Evolutionary conservation across 225 moss, liverwort and hornwort genomes (phyloP).

Genomic region (Polytrichum formosum): DNA sequence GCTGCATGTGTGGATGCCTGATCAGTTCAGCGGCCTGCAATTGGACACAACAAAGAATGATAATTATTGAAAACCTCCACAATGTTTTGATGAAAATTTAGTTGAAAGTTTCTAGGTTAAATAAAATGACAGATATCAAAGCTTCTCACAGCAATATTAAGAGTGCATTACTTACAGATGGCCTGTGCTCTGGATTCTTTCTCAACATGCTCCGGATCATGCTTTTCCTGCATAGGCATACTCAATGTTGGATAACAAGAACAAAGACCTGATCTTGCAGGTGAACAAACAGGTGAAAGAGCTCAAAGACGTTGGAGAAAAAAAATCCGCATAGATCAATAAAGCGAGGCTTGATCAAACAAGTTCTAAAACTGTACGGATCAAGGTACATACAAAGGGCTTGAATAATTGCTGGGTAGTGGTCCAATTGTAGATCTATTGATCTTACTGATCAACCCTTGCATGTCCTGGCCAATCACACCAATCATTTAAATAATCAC

Average conservation of each 20-base stretch:
- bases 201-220: conserved; percentile 96
- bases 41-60: not conserved
- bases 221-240: conserved; percentile 67
- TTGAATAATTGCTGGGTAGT: conserved; percentile 85
- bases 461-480: conserved; percentile 78
- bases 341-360: too few species aligned
- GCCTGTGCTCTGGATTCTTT: conserved; percentile 95
- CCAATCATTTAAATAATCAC: not conserved
- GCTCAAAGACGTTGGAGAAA: not conserved
- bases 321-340: too few species aligned
- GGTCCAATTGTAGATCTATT: conserved; percentile 98
- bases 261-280: too few species aligned
- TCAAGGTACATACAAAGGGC: conserved; percentile 61
- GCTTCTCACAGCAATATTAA: not conserved
- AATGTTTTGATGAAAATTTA: too few species aligned
- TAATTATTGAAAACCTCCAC: too few species aligned
- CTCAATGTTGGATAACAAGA: not conserved
- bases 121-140: not conserved
- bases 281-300: not conserved
- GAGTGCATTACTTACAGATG: conserved; percentile 56
- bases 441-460: conserved; percentile 97
- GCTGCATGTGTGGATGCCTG: conserved; percentile 95
- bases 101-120: not conserved
- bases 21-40: conserved; percentile 85
- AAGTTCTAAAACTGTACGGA: too few species aligned